Conservation (phyloP, 2,329 filamentous ascomycete species). For the Cryphonectria japonica region DNA sequence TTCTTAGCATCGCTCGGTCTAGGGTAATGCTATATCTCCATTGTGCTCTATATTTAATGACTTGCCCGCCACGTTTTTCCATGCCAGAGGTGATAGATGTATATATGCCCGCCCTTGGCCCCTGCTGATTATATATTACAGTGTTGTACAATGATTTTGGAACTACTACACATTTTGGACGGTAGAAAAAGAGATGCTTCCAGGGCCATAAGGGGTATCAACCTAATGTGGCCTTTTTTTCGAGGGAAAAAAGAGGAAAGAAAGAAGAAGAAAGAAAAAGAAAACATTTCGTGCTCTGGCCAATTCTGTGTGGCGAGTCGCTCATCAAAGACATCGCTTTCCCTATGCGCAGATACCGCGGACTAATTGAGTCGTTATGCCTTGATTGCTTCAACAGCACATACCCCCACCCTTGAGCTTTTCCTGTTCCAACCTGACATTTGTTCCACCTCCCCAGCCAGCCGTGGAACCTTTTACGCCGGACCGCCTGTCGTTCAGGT, state of each 20-base stretch:
- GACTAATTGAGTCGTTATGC: neutral
- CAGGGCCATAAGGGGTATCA: constrained; percentile 17
- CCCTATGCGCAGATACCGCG: neutral
- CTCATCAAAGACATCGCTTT: neutral
- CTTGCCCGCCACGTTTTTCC: constrained; percentile 17
- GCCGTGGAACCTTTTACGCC: constrained; percentile 79
- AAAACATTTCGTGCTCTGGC: constrained; percentile 2
- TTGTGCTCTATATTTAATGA: constrained; percentile 13
- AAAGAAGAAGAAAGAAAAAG: neutral
- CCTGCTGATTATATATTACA: constrained; percentile 28
- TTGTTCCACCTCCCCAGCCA: constrained; percentile 45
- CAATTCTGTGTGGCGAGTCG: no score
- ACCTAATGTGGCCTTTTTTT: constrained; percentile 14
- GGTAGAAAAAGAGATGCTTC: constrained; percentile 4
- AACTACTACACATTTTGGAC: constrained; percentile 10
- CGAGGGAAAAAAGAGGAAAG: neutral
- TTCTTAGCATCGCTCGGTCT: neutral
- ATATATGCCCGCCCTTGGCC: constrained; percentile 3
- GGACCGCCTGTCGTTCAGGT: constrained; percentile 88
- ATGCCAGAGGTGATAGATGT: constrained; percentile 12
- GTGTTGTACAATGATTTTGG: constrained; percentile 19
- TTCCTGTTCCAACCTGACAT: constrained; percentile 50
- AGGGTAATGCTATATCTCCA: constrained; percentile 18
- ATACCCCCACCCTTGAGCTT: constrained; percentile 45
- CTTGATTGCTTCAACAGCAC: constrained; percentile 50